Percentiles rank a stretch among this genome's conserved stretches.
phyloP scores from a whole-genome alignment of 2,329 filamentous ascomycete species.

The Monosporascus cannonballus region DNA sequence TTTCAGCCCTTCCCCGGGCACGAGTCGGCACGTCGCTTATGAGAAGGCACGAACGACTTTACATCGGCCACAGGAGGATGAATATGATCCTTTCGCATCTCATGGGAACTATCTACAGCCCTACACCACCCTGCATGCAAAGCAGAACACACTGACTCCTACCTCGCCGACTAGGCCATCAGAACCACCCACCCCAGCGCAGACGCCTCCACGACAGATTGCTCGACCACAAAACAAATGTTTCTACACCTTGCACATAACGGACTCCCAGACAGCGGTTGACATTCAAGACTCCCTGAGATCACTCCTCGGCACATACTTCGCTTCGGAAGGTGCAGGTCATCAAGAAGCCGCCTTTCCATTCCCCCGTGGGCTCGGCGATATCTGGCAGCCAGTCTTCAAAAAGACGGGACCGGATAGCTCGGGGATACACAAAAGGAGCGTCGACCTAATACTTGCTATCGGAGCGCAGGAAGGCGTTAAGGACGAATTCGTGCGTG shows the following conservation, averaged over 20 bases:
- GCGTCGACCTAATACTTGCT: constrained; percentile 53
- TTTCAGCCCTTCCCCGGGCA: background rate
- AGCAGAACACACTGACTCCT: constrained; percentile 1
- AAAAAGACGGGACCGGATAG: constrained; percentile 27
- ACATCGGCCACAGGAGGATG: constrained; percentile 22
- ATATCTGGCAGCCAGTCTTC: constrained; percentile 49
- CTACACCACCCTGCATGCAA: constrained; percentile 2
- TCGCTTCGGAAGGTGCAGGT: constrained; percentile 40
- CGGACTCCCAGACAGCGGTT: constrained; percentile 40
- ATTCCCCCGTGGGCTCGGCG: constrained; percentile 41
- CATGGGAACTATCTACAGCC: constrained; percentile 15
- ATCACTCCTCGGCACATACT: constrained; percentile 43
- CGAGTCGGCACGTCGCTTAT: constrained; percentile 4
- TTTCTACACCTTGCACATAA: constrained; percentile 40
- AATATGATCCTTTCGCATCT: constrained; percentile 43
- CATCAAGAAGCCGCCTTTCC: constrained; percentile 44
- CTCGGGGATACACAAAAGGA: constrained; percentile 28
- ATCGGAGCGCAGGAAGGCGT: constrained; percentile 52
- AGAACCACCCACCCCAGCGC: constrained; percentile 35
- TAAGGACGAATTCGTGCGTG: constrained; percentile 40
- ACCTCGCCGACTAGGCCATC: constrained; percentile 11
- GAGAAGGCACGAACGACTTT: constrained; percentile 7
- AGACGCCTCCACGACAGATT: constrained; percentile 31
- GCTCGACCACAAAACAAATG: constrained; percentile 23
- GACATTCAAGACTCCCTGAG: constrained; percentile 52